phyloP scores from a whole-genome alignment of 306 rosid species.

The Dryas drummondii region DNA sequence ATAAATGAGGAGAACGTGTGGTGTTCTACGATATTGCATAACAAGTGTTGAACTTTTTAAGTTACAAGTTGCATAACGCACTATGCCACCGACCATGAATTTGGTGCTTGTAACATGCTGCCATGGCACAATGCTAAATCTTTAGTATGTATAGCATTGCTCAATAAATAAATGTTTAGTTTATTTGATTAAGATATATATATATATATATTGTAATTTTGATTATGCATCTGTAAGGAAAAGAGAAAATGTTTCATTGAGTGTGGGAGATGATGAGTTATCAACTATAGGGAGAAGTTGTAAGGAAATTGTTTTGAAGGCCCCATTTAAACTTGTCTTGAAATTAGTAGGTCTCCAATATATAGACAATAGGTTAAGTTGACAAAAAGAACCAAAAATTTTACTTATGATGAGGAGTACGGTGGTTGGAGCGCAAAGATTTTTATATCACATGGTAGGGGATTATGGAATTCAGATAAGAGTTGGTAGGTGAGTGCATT shows the following conservation, averaged over 20 bases:
- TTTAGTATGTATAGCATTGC: not conserved
- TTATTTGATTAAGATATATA: not conserved
- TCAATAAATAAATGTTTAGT: not conserved
- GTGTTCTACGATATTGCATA: not conserved
- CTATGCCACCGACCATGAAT: not conserved
- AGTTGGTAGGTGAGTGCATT: not conserved
- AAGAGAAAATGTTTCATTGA: not conserved
- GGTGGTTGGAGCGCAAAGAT: not conserved
- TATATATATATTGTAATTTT: not conserved
- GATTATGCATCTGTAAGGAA: not conserved
- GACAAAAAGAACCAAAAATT: constrained; percentile 5
- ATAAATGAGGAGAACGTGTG: not conserved
- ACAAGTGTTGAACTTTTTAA: not conserved
- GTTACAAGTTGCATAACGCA: not conserved
- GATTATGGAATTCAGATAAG: not conserved
- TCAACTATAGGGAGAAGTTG: not conserved
- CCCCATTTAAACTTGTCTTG: not conserved
- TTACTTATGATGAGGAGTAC: not conserved
- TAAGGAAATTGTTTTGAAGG: not conserved
- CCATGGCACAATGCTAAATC: not conserved
- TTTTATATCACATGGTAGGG: not conserved
- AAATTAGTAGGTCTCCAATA: not conserved
- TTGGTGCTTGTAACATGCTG: not conserved
- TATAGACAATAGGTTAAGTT: not conserved
- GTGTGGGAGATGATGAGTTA: not conserved